phyloP scores from a whole-genome alignment of 805 yeast genomes.

The Suhomyces sp. region DNA sequence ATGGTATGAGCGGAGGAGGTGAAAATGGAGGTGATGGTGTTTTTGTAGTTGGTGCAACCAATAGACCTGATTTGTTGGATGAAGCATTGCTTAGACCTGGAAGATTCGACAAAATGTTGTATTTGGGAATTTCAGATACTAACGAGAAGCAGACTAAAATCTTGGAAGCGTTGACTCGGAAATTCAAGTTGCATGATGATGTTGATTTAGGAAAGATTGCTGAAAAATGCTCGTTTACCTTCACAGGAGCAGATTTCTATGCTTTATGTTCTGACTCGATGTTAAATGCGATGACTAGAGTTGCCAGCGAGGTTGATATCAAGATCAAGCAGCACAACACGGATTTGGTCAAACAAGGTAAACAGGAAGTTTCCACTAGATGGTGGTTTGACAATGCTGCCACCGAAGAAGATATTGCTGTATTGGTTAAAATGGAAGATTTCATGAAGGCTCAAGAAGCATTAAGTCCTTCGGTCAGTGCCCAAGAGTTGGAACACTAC shows the following conservation, averaged over 20 bases:
- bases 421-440: slow-evolving; percentile 66
- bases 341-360: slow-evolving; percentile 23
- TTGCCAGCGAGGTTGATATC: slow-evolving; percentile 70
- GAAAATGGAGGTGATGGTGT: slow-evolving; percentile 66
- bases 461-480: slow-evolving; percentile 81
- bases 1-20: slow-evolving; percentile 86
- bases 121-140: slow-evolving; percentile 89
- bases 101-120: slow-evolving; percentile 91
- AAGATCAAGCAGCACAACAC: slow-evolving; percentile 56
- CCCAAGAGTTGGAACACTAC: slow-evolving; percentile 83
- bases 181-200: slow-evolving; percentile 59
- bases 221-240: slow-evolving; percentile 75
- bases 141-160: slow-evolving; percentile 85
- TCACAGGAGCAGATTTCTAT: slow-evolving; percentile 97
- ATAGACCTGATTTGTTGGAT: slow-evolving; percentile 91
- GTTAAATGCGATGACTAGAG: slow-evolving; percentile 93
- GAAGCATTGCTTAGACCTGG: slow-evolving; percentile 94
- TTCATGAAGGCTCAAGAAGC: slow-evolving; percentile 72
- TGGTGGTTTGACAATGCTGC: slow-evolving; percentile 92
- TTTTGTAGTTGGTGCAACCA: slow-evolving; percentile 98
- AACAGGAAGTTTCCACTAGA: slow-evolving; percentile 56
- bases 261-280: slow-evolving; percentile 94
- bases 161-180: slow-evolving; percentile 82
- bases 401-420: slow-evolving; percentile 60
- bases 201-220: slow-evolving; percentile 64